phyloP scores from a whole-genome alignment of 2,329 filamentous ascomycete species.

The Polychaeton citri region DNA sequence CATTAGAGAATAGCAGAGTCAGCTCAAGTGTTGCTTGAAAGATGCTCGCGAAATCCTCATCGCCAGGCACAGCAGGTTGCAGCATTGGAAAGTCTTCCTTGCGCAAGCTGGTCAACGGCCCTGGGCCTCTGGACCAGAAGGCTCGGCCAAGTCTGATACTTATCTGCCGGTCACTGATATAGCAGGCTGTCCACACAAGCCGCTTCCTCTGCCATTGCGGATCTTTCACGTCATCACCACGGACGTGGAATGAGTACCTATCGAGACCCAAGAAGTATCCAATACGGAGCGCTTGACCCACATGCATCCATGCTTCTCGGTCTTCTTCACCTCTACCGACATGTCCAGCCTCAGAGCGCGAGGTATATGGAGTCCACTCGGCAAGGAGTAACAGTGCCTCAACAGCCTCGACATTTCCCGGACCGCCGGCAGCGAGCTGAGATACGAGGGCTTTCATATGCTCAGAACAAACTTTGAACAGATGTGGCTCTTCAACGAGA shows the following conservation, averaged over 20 bases:
- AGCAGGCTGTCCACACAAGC: slow-evolving; percentile 56
- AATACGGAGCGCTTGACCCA: slow-evolving; percentile 54
- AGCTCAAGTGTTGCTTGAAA: slow-evolving; percentile 60
- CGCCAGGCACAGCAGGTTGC: slow-evolving; percentile 42
- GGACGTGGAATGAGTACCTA: slow-evolving; percentile 49
- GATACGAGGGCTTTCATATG: slow-evolving; percentile 60
- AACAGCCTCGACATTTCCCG: slow-evolving; percentile 56
- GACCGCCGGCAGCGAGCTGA: slow-evolving; percentile 50
- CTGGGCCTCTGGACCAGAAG: slow-evolving; percentile 61
- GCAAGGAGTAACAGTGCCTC: slow-evolving; percentile 57
- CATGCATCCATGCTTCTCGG: slow-evolving; percentile 64
- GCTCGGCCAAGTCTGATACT: slow-evolving; percentile 59
- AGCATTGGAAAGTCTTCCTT: slow-evolving; percentile 57
- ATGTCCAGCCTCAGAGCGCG: slow-evolving; percentile 44
- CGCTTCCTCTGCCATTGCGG: slow-evolving; percentile 49
- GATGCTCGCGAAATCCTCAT: slow-evolving; percentile 54
- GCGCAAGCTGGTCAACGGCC: slow-evolving; percentile 49
- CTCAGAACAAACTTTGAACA: slow-evolving; percentile 53
- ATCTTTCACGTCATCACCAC: slow-evolving; percentile 44
- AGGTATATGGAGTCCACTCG: slow-evolving; percentile 59
- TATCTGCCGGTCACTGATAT: slow-evolving; percentile 54
- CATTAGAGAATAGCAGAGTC: slow-evolving; percentile 59
- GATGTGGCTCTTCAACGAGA: slow-evolving; percentile 47
- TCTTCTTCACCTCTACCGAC: slow-evolving; percentile 63
- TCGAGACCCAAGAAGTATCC: slow-evolving; percentile 60